phyloP scores from a whole-genome alignment of 139 green algal genomes.

The Diplosphaera chodatii region DNA sequence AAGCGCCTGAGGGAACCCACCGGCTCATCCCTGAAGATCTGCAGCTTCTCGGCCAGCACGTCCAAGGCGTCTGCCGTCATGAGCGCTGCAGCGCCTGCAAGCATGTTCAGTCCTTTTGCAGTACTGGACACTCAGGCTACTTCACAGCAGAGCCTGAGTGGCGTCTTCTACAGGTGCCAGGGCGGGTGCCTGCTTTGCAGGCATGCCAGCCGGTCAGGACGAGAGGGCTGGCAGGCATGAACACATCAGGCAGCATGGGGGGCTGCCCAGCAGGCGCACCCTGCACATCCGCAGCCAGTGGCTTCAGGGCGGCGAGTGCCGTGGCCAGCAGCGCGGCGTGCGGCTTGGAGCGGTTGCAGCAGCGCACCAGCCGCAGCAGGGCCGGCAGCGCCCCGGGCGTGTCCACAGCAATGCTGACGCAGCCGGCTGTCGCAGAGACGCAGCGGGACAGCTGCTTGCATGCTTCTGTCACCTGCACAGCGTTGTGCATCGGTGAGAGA shows the following conservation, averaged over 20 bases:
- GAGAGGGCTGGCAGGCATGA: no score
- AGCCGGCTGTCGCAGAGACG: slow-evolving; percentile 3
- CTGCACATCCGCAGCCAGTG: neutral
- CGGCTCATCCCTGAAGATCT: slow-evolving; percentile 61
- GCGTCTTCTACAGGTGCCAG: no score
- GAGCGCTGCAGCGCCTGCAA: slow-evolving; percentile 29
- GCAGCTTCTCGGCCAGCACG: slow-evolving; percentile 57
- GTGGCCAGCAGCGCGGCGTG: slow-evolving; percentile 42
- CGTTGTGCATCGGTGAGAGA: no score
- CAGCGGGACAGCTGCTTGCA: slow-evolving; percentile 30
- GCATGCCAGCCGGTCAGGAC: no score
- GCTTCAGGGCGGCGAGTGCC: slow-evolving; percentile 42
- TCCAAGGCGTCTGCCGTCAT: slow-evolving; percentile 38
- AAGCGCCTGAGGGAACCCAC: slow-evolving; percentile 11
- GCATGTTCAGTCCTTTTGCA: slow-evolving; percentile 17
- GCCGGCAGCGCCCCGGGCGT: slow-evolving; percentile 24
- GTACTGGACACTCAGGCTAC: no score
- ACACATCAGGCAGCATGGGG: no score
- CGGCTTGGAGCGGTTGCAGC: slow-evolving; percentile 58
- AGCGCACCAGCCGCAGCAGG: slow-evolving; percentile 48
- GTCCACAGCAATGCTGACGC: neutral
- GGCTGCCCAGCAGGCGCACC: no score
- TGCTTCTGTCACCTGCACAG: slow-evolving; percentile 28
- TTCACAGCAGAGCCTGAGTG: no score
- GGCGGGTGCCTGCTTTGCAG: no score